Percentiles rank a stretch among this genome's conserved stretches.
These are phyloP conservation scores for Saprolegnia parasitica DNA, from an alignment of 352 stramenopile genomes.

Conservation along the genomic window DNA sequence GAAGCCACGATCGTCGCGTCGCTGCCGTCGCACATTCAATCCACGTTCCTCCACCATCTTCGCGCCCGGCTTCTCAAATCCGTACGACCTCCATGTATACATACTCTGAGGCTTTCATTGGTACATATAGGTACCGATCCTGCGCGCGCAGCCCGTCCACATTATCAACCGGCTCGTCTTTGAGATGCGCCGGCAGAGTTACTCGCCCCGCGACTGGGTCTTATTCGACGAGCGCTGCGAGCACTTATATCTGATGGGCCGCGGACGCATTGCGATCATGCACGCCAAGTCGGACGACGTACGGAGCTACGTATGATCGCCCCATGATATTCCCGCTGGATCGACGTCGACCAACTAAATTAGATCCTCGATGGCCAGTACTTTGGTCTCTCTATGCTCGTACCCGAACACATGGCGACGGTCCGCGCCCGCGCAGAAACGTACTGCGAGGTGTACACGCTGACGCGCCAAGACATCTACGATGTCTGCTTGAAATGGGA, in stretches of 20 bases:
- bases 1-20: conserved; percentile 14
- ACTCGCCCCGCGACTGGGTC: conserved; percentile 11
- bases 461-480: neutral
- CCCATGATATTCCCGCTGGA: neutral
- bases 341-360: neutral
- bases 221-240: conserved; percentile 7
- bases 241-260: conserved; percentile 4
- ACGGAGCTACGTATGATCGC: neutral
- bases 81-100: neutral
- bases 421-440: conserved; percentile 6
- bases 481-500: neutral
- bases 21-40: conserved; percentile 22
- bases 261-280: conserved; percentile 14
- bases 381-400: conserved; percentile 23
- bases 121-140: conserved; percentile 22
- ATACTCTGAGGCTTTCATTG: too few relatives aligned
- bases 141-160: conserved; percentile 4
- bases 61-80: conserved; percentile 18
- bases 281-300: neutral
- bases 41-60: conserved; percentile 1
- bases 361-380: conserved; percentile 25
- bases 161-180: conserved; percentile 10
- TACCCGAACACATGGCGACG: neutral
- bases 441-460: conserved; percentile 18
- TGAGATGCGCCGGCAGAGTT: conserved; percentile 11